Conservation (phyloP, 441 rosid species). For the Eruca vesicaria region DNA sequence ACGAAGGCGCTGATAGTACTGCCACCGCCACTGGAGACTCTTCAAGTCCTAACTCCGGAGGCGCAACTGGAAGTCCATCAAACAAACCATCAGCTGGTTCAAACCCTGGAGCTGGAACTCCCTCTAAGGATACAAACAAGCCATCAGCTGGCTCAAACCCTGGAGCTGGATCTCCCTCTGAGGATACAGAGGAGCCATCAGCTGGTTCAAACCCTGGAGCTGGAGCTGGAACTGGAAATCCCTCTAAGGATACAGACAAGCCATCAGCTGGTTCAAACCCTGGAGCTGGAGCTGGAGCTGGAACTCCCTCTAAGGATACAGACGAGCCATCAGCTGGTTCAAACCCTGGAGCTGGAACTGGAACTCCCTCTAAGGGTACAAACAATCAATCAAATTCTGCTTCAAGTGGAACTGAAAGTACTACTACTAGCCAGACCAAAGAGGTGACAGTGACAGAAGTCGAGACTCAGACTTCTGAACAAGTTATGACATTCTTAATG, state of each 20-base stretch:
- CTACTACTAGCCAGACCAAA: neutral
- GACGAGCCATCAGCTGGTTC: neutral
- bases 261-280: neutral
- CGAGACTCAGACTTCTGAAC: conserved; percentile 11
- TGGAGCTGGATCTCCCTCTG: no score
- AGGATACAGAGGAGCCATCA: no score
- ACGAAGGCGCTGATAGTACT: neutral
- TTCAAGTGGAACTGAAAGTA: neutral
- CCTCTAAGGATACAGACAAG: neutral
- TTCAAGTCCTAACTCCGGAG: neutral
- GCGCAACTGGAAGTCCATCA: conserved; percentile 9
- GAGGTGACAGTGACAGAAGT: neutral
- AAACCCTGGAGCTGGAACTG: neutral
- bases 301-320: neutral
- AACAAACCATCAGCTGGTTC: no score
- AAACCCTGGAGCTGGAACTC: no score
- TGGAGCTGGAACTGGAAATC: no score
- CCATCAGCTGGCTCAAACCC: no score
- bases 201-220: no score
- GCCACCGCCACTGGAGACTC: neutral
- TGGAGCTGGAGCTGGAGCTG: neutral
- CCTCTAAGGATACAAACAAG: neutral
- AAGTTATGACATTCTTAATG: conserved; percentile 19
- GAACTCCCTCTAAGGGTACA: neutral
- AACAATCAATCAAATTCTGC: neutral